Percentiles rank a stretch among this genome's conserved stretches.
Conservation (phyloP, 257 asterid genomes). For the Solanum clarkiae region DNA sequence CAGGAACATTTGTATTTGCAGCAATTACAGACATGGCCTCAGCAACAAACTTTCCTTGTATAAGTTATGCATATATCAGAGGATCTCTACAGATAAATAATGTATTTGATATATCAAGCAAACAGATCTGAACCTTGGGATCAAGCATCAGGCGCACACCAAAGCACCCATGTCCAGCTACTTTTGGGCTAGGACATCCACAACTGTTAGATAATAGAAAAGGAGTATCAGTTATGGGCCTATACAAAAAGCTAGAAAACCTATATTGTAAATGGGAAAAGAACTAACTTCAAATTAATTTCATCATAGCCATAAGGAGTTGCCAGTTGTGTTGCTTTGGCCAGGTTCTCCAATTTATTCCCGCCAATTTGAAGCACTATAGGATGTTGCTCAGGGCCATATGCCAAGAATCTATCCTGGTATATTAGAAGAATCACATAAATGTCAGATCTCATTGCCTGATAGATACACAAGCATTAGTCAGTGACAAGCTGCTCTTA, state of each 20-base stretch:
- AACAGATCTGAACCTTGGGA: conserved; percentile 60
- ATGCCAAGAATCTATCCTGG: conserved; percentile 88
- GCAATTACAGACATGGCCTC: conserved; percentile 93
- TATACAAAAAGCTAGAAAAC: neutral
- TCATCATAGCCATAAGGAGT: conserved; percentile 84
- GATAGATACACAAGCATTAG: neutral
- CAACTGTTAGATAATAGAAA: conserved; percentile 37
- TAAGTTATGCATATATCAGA: conserved; percentile 28
- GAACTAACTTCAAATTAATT: conserved; percentile 79
- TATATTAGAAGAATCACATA: conserved; percentile 10
- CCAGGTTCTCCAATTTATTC: conserved; percentile 74
- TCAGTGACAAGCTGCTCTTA: neutral
- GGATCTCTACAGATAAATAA: conserved; percentile 4
- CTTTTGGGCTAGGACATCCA: conserved; percentile 95
- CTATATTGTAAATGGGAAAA: neutral
- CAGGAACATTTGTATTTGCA: conserved; percentile 84
- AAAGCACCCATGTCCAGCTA: conserved; percentile 98
- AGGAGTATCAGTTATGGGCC: conserved; percentile 7
- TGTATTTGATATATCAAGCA: neutral
- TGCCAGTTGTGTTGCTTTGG: conserved; percentile 88
- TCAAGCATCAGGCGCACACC: conserved; percentile 95
- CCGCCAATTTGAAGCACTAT: conserved; percentile 96
- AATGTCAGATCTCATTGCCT: neutral
- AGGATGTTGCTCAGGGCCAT: conserved; percentile 89
- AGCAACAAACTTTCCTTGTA: conserved; percentile 90